phyloP scores from a whole-genome alignment of 805 yeast genomes.

The Candida glaebosa region DNA sequence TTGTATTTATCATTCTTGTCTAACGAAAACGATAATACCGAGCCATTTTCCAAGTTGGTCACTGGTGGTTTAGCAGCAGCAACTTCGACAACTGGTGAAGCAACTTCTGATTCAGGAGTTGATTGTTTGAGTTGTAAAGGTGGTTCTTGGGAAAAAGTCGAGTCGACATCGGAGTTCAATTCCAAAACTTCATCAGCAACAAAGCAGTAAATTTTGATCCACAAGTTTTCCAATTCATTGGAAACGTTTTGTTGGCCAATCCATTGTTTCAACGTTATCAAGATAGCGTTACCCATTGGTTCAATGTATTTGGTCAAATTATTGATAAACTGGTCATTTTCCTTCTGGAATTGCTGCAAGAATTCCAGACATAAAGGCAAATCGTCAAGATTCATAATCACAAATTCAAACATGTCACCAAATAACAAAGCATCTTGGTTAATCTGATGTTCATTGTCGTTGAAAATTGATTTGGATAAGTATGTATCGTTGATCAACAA shows the following conservation, averaged over 20 bases:
- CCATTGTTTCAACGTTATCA: constrained; percentile 35
- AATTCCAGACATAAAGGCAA: constrained; percentile 26
- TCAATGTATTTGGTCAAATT: constrained; percentile 32
- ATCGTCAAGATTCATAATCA: constrained; percentile 29
- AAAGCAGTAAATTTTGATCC: constrained; percentile 39
- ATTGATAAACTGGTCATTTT: constrained; percentile 23
- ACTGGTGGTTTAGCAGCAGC: not conserved
- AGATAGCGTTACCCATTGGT: constrained; percentile 38
- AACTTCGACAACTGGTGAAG: not conserved
- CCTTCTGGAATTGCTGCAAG: constrained; percentile 28
- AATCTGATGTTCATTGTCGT: constrained; percentile 17
- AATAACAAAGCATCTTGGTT: constrained; percentile 31
- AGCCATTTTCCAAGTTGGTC: constrained; percentile 1
- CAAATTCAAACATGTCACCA: constrained; percentile 32
- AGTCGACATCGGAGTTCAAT: constrained; percentile 22
- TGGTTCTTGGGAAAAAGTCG: constrained; percentile 14
- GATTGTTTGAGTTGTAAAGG: constrained; percentile 7
- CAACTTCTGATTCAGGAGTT: not conserved
- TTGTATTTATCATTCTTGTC: constrained; percentile 33
- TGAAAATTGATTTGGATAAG: constrained; percentile 17
- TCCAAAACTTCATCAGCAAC: constrained; percentile 37
- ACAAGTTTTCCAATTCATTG: constrained; percentile 30
- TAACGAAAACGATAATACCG: constrained; percentile 22
- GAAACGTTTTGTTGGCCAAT: constrained; percentile 29
- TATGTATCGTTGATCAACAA: constrained; percentile 29